Conservation (phyloP, 305 asterid genomes). For the Euphrasia arctica region DNA sequence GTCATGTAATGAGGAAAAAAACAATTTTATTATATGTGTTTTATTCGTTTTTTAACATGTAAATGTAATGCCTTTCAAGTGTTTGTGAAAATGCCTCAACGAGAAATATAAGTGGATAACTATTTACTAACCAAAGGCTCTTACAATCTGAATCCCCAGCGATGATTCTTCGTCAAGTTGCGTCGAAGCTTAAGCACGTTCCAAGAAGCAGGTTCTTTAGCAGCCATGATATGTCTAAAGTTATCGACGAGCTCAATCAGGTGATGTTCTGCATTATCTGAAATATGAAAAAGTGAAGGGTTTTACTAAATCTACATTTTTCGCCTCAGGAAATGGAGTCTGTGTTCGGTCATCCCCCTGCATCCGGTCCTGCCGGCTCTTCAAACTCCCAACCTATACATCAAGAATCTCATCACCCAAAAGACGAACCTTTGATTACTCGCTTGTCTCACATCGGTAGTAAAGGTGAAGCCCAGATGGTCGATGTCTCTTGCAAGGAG, state of each 20-base stretch:
- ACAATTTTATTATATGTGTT: no score
- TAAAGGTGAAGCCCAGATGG: conserved; percentile 87
- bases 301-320: neutral
- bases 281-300: neutral
- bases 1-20: no score
- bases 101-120: conserved; percentile 13
- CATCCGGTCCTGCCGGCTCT: conserved; percentile 49
- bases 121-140: neutral
- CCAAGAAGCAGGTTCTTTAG: conserved; percentile 47
- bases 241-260: conserved; percentile 76
- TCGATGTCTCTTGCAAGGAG: conserved; percentile 71
- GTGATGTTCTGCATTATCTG: conserved; percentile 28
- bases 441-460: conserved; percentile 59
- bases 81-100: conserved; percentile 30
- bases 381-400: conserved; percentile 31
- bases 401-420: conserved; percentile 28
- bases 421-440: conserved; percentile 24
- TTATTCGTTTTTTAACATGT: no score
- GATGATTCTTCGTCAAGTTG: conserved; percentile 55
- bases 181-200: conserved; percentile 32
- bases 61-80: conserved; percentile 8
- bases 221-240: conserved; percentile 46
- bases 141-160: neutral
- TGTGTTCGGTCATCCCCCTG: conserved; percentile 81
- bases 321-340: conserved; percentile 75